A percentile compares a stretch with the other conserved stretches of the same genome.
Conservation (phyloP, 306 rosid genomes). For the Prunus mume region DNA sequence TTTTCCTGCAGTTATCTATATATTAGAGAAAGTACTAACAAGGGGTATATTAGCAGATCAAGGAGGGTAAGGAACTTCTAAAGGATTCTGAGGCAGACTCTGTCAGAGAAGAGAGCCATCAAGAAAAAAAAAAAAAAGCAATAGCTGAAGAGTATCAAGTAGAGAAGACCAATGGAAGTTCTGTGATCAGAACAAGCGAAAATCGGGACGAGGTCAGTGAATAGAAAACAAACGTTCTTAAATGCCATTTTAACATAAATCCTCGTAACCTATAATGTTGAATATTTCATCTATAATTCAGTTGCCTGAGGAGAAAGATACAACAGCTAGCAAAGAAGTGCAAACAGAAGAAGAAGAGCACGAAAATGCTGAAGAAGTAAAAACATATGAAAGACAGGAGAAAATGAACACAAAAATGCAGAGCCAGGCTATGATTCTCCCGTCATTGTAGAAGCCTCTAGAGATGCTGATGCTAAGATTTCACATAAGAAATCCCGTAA, state of each 20-base stretch:
- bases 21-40: neutral
- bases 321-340: constrained; percentile 13
- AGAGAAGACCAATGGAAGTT: constrained; percentile 7
- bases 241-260: neutral
- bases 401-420: constrained; percentile 20
- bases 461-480: constrained; percentile 35
- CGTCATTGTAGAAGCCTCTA: constrained; percentile 36
- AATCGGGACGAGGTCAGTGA: constrained; percentile 9
- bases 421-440: constrained; percentile 27
- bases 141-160: neutral
- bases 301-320: constrained; percentile 19
- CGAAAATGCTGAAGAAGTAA: constrained; percentile 17
- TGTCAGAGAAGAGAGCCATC: constrained; percentile 11
- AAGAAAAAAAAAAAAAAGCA: neutral
- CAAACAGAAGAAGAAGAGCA: constrained; percentile 21
- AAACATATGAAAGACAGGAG: constrained; percentile 19
- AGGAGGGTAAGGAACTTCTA: constrained; percentile 11
- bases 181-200: neutral
- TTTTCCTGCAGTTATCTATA: neutral
- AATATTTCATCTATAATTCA: constrained; percentile 4
- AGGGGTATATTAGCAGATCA: constrained; percentile 15
- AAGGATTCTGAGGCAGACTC: constrained; percentile 2
- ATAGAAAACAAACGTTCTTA: neutral
- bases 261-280: constrained; percentile 1
- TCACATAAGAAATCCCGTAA: constrained; percentile 54